Conservation (phyloP, 1,284 basidiomycete species). For the Golubevia pallescens region DNA sequence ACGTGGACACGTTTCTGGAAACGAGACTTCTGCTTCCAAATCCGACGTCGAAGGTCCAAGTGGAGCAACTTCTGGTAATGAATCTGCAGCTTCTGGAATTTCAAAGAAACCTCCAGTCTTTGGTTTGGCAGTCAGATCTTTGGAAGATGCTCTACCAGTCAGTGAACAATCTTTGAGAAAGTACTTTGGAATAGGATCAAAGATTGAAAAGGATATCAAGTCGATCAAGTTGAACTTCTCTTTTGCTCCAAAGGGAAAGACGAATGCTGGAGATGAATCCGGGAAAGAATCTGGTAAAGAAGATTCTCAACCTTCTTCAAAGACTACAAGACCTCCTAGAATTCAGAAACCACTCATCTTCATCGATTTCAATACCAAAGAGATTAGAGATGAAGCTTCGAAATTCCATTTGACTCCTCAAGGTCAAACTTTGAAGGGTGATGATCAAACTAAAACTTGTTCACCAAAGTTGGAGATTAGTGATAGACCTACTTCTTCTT, state of each 20-base stretch:
- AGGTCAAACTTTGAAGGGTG: not conserved
- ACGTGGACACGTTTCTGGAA: constrained; percentile 4
- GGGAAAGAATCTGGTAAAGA: not conserved
- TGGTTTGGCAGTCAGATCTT: constrained; percentile 39
- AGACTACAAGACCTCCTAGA: not conserved
- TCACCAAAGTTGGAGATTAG: not conserved
- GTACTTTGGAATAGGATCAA: constrained; percentile 30
- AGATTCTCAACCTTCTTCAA: not conserved
- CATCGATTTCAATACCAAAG: not conserved
- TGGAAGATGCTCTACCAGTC: constrained; percentile 43
- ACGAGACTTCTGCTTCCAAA: constrained; percentile 28
- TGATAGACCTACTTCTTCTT: not conserved
- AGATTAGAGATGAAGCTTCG: not conserved
- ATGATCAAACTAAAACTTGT: not conserved
- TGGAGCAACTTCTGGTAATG: constrained; percentile 25
- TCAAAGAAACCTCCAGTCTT: constrained; percentile 23
- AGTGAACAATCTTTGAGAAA: constrained; percentile 33
- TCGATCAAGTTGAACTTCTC: not conserved
- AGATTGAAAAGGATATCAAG: not conserved
- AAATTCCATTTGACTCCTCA: not conserved
- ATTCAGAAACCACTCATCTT: not conserved
- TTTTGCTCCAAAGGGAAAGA: not conserved
- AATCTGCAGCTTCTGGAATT: not conserved
- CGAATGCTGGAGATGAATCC: not conserved
- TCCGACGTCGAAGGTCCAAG: constrained; percentile 22